A percentile compares a stretch with the other conserved stretches of the same genome.
Conservation (phyloP, 495 filamentous ascomycete genomes). For the Polyplosphaeria fusca region DNA sequence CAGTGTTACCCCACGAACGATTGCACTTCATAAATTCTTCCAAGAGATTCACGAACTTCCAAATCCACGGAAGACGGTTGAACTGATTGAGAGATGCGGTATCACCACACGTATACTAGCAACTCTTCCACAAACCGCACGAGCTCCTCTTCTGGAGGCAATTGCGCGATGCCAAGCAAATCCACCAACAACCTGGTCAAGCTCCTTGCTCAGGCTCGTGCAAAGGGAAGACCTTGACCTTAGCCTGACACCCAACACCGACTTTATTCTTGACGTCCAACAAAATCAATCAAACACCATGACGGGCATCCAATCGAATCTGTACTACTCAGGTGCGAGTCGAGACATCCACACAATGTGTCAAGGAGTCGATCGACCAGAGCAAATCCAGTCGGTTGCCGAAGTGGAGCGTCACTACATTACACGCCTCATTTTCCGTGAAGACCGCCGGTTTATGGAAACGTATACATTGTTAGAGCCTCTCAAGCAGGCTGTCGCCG, state of each 20-base stretch:
- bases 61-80: conserved; percentile 41
- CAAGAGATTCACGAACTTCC: conserved; percentile 7
- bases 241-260: conserved; percentile 1
- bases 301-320: conserved; percentile 37
- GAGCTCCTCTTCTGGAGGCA: conserved; percentile 75
- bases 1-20: conserved; percentile 28
- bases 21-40: conserved; percentile 41
- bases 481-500: conserved; percentile 68
- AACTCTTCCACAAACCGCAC: conserved; percentile 77
- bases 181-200: conserved; percentile 74
- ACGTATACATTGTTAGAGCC: conserved; percentile 76
- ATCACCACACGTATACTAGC: conserved; percentile 62
- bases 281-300: conserved; percentile 39
- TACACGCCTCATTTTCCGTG: conserved; percentile 79
- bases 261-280: conserved; percentile 32
- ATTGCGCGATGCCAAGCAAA: conserved; percentile 76
- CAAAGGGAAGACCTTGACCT: conserved; percentile 70
- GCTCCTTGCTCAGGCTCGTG: conserved; percentile 67
- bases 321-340: conserved; percentile 40
- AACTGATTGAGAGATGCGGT: conserved; percentile 59
- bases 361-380: conserved; percentile 48
- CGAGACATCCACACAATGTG: conserved; percentile 72
- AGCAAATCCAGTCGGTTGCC: conserved; percentile 37
- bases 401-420: conserved; percentile 79
- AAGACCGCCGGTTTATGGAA: conserved; percentile 83